Evolutionary conservation across 208 protist genomes (phyloP), one percentile per base, ranked within the genome.

Genomic region (Crithidia acanthocephali): DNA sequence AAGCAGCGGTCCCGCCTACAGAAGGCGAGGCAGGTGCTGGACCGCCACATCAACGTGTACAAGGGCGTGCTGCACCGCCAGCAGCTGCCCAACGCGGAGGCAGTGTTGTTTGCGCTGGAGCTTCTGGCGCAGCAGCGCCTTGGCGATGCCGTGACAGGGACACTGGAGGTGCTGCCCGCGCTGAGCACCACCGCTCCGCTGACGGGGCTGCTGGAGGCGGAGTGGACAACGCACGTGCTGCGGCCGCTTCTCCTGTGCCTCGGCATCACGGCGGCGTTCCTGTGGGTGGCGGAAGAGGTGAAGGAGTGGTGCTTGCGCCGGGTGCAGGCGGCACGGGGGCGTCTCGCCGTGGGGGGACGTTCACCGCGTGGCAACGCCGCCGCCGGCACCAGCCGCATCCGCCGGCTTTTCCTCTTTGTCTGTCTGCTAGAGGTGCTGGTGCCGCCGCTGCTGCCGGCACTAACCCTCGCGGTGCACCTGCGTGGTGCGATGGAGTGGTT

Each of bases 91-190:
- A 64, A 50, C n/a, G 74, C 74, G 4, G 63, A 86, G 25, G 47
- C 55, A 2, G 77, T 85, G 23, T 55, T 88, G 9, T 71, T 76
- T 13, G 64, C 78, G 13, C 65, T 93, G 10, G 68, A 79, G 42
- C 63, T 93, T 4, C 72, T 89, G 32, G 83, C 70, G 23, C 79
- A 74, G 74, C 74, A 82, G 23, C 79, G 88, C 47, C 73, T 91
- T 27, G 78, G 76, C 7, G 67, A 74, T 22, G 55, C 64, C 3
- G 64, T 73, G 44, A 11, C 23, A n/a, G 65, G 65, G 5, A 28
- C 57, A 3, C 1, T 82, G 4, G 65, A 82, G 16, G 71, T 7
- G 7, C 45, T 82, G 8, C 77, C 77, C 1, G 4, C 18, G 7
- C 64, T 70, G 9, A 82, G 71, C 51, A 45, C 44, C 27, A 71